Conservation (phyloP, 1,139 yeast species). For the Casaregolazyma lundiana region DNA sequence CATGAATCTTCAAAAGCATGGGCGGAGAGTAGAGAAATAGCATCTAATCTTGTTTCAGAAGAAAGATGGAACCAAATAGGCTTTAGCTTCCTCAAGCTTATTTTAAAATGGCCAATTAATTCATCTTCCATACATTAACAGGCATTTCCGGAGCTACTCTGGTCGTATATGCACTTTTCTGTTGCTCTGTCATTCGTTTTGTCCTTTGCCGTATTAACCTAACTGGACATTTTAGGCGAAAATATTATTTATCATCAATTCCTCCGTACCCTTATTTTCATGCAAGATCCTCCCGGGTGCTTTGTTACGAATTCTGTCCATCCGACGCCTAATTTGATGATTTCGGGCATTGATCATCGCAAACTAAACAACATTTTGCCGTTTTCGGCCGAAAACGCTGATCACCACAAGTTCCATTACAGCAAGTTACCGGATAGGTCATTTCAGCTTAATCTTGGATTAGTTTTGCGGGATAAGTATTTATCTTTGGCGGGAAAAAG, state of each 20-base stretch:
- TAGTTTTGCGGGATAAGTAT: too few species aligned
- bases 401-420: not conserved
- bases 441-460: not conserved
- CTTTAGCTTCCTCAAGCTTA: not conserved
- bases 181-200: too few species aligned
- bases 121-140: not conserved
- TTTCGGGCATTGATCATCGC: slow-evolving; percentile 1
- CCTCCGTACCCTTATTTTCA: not conserved
- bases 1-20: not conserved
- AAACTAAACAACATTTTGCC: not conserved
- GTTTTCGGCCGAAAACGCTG: not conserved
- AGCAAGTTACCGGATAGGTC: not conserved
- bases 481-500: too few species aligned
- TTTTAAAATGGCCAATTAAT: not conserved
- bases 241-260: not conserved
- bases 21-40: not conserved
- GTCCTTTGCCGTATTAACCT: too few species aligned
- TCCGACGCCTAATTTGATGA: too few species aligned
- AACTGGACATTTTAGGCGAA: too few species aligned
- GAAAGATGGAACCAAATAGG: not conserved
- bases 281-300: not conserved
- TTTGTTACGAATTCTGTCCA: too few species aligned
- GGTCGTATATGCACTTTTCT: too few species aligned
- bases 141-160: too few species aligned
- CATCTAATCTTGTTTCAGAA: too few species aligned